Conservation (phyloP, 768 basidiomycete species). For the Lepiota subincarnata region DNA sequence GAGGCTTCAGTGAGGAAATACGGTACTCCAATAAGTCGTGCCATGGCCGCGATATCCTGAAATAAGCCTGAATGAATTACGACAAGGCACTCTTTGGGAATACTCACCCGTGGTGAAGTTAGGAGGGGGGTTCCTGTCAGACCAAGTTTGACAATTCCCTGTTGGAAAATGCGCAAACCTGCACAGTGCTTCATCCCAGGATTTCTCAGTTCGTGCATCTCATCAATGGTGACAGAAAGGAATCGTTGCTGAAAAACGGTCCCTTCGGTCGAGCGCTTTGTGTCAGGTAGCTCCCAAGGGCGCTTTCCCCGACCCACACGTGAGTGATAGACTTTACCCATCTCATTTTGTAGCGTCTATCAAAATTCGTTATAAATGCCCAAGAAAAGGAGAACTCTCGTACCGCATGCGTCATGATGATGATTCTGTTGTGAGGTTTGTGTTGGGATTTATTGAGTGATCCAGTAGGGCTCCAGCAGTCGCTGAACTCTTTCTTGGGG, state of each 20-base stretch:
- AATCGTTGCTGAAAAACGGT: constrained; percentile 17
- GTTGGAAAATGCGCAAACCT: constrained; percentile 13
- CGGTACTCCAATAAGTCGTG: constrained; percentile 2
- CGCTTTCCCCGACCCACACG: not conserved
- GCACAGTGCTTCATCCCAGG: constrained; percentile 12
- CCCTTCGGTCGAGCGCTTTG: not conserved
- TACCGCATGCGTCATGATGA: constrained; percentile 22
- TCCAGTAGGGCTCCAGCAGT: constrained; percentile 17
- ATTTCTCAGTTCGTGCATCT: constrained; percentile 22
- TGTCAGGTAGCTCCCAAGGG: not conserved
- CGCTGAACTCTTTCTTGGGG: not conserved
- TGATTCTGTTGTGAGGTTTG: constrained; percentile 7
- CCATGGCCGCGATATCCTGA: constrained; percentile 10
- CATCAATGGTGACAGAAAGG: constrained; percentile 18
- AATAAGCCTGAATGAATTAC: not conserved
- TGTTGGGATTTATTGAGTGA: constrained; percentile 15
- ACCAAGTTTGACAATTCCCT: constrained; percentile 7
- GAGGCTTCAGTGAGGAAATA: constrained; percentile 8
- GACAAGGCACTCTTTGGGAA: not conserved
- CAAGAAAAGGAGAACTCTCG: not conserved
- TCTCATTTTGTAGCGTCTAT: not conserved
- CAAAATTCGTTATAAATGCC: not conserved
- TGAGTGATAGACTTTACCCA: too few relatives aligned
- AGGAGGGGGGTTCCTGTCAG: constrained; percentile 24
- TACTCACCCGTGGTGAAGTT: constrained; percentile 19